Base-by-base conservation (phyloP, 306 rosid genomes). In the Quercus glauca region DNA sequence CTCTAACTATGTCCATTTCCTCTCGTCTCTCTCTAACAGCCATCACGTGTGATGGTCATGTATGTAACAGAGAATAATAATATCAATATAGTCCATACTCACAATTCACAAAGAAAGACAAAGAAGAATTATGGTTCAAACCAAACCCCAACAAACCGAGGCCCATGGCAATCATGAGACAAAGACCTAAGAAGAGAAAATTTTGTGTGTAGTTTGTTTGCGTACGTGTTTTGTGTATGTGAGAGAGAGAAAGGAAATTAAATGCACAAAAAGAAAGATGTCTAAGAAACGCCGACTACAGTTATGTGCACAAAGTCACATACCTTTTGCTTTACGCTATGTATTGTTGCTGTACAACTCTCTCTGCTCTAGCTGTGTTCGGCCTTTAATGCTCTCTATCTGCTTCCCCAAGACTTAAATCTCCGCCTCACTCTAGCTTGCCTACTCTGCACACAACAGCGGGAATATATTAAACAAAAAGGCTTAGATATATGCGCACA, bases 281-380 rank as follows among this genome's bases (percentile, higher is more conserved):
- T 26, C 52, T 61, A 51, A 28, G 25, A 69, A 58, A 59, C n/a
- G 18, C 51, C 9, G 78, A 78, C 76, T 52, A 75, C 11, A 65
- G 79, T 76, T 60, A 63, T 29, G 55, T 17, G 68, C 11, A 26
- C 31, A 23, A 23, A 59, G 76, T 65, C 67, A 29, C 80, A 73
- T 73, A 84, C 84, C 84, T 84, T 80, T 56, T 80, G 77, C 58
- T 73, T 84, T 73, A 84, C 87, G 87, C 69, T 69, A 73, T 72
- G 52, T 71, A 73, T 60, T 41, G 71, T 12, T 61, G 69, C 69
- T 14, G 76, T 18, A 7, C 71, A 63, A 8, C 75, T 55, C 63
- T 19, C 25, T 58, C 60, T 45, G 10, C 20, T 14, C 12, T 41
- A 41, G 45, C 45, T 41, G 45, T 41, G 11, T 41, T 41, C 6